These are phyloP conservation scores for Spiromastix sp. DNA, from an alignment of 2,329 filamentous ascomycete species.

Conservation along the genomic window DNA sequence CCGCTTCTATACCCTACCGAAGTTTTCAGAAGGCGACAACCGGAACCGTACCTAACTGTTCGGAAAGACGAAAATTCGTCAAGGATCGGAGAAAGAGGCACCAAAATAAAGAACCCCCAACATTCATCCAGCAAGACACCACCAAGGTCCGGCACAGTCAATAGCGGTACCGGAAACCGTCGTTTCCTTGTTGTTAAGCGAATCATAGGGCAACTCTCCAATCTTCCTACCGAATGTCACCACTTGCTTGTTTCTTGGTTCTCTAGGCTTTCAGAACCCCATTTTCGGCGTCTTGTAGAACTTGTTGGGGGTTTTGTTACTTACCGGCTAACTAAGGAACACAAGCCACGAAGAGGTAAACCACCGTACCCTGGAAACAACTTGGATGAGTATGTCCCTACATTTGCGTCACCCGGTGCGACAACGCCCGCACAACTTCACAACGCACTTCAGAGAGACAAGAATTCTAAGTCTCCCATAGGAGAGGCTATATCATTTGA, in stretches of 20 bases:
- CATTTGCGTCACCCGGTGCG: conserved; percentile 55
- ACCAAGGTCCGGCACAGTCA: background rate
- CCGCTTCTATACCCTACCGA: conserved; percentile 54
- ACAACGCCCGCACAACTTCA: conserved; percentile 61
- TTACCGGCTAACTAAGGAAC: conserved; percentile 63
- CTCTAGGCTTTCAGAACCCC: conserved; percentile 54
- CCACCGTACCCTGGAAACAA: conserved; percentile 43
- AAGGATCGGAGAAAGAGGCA: conserved; percentile 4
- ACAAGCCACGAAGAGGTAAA: conserved; percentile 53
- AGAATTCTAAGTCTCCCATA: conserved; percentile 31
- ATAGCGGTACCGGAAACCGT: conserved; percentile 36
- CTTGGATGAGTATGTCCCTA: conserved; percentile 60
- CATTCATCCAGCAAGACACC: conserved; percentile 6
- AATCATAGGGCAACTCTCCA: conserved; percentile 68
- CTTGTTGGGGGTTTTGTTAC: conserved; percentile 69
- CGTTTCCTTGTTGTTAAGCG: conserved; percentile 81
- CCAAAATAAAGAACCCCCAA: conserved; percentile 11
- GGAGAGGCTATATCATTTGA: conserved; percentile 43
- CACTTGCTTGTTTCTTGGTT: conserved; percentile 71
- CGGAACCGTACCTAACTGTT: too few relatives aligned
- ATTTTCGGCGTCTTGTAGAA: conserved; percentile 66
- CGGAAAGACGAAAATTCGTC: too few relatives aligned
- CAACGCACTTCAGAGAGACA: conserved; percentile 54
- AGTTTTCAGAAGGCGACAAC: conserved; percentile 10
- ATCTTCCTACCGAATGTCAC: conserved; percentile 65